Percentiles rank a stretch among this genome's conserved stretches.
These are phyloP conservation scores for Fusarium chuoi DNA, from an alignment of 2,329 filamentous ascomycete genomes.

Conservation along the genomic window DNA sequence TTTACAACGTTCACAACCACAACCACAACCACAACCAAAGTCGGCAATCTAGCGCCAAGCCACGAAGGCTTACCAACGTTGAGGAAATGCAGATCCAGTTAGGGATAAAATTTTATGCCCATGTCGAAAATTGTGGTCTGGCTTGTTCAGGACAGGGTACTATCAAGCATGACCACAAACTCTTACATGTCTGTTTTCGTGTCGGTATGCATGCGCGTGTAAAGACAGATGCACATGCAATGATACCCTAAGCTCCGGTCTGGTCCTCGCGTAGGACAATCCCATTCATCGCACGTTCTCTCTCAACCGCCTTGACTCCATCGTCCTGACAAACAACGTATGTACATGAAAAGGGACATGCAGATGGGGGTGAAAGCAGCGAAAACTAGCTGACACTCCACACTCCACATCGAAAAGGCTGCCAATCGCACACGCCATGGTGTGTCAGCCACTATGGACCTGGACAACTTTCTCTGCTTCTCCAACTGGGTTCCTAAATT, in stretches of 20 bases:
- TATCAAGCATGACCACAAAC: conserved; percentile 14
- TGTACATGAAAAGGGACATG: conserved; percentile 26
- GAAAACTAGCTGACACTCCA: conserved; percentile 31
- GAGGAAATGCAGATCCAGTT: conserved; percentile 25
- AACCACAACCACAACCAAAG: conserved; percentile 10
- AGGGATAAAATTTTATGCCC: conserved; percentile 21
- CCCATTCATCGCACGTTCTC: conserved; percentile 43
- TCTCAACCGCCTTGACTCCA: conserved; percentile 40
- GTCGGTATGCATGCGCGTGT: conserved; percentile 40
- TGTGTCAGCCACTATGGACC: conserved; percentile 29
- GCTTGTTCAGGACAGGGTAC: conserved; percentile 10
- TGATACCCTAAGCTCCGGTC: conserved; percentile 39
- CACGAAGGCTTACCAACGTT: conserved; percentile 33
- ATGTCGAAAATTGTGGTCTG: conserved; percentile 7
- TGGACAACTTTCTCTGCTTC: conserved; percentile 27
- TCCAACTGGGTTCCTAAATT: conserved; percentile 42
- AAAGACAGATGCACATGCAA: conserved; percentile 43
- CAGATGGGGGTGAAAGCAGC: conserved; percentile 29
- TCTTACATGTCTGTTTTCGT: conserved; percentile 27
- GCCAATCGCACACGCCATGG: conserved; percentile 34
- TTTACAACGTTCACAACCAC: conserved; percentile 36
- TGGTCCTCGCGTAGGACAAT: conserved; percentile 42
- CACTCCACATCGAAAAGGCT: conserved; percentile 30
- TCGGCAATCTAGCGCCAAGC: conserved; percentile 30
- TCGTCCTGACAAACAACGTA: conserved; percentile 12